Percentiles rank a stretch among this genome's conserved stretches.
These are phyloP conservation scores for Castanea mollissima DNA, from an alignment of 306 rosid genomes.

Conservation along the genomic window DNA sequence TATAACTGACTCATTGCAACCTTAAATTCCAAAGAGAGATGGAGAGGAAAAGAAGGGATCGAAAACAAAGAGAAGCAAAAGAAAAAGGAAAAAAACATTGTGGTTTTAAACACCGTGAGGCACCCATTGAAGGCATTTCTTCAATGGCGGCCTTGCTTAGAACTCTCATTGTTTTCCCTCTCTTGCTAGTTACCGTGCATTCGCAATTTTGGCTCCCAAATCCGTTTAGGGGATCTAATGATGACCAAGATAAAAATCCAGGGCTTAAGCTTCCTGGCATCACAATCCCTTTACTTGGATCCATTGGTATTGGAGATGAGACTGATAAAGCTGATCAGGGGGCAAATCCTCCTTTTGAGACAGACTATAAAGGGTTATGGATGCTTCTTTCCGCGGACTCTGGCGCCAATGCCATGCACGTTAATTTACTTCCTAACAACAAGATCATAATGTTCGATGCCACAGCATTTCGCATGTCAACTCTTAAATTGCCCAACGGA, in stretches of 20 bases:
- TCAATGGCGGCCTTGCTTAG: conserved; percentile 43
- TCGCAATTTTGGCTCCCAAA: conserved; percentile 3
- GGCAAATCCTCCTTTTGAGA: conserved; percentile 20
- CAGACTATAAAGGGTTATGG: conserved; percentile 43
- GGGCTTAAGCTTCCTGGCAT: background rate
- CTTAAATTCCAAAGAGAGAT: conserved; percentile 26
- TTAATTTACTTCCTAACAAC: conserved; percentile 64
- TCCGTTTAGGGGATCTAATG: background rate
- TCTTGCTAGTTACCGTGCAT: conserved; percentile 21
- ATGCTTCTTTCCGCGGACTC: conserved; percentile 28
- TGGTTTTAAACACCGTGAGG: background rate
- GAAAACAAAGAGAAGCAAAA: background rate
- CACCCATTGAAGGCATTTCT: conserved; percentile 34
- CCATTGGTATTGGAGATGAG: background rate
- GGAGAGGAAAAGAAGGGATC: conserved; percentile 34
- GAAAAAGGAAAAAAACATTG: background rate
- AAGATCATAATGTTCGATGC: conserved; percentile 59
- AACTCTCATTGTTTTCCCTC: conserved; percentile 30
- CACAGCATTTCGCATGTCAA: conserved; percentile 45
- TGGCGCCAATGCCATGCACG: conserved; percentile 79
- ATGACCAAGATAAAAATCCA: background rate
- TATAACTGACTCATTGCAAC: conserved; percentile 9
- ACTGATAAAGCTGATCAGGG: background rate
- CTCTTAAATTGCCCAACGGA: conserved; percentile 40
- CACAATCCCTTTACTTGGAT: background rate